Percentiles rank a stretch among this genome's conserved stretches.
Conservation (phyloP, 2,329 filamentous ascomycete species). For the Pezicula rhizophila region DNA sequence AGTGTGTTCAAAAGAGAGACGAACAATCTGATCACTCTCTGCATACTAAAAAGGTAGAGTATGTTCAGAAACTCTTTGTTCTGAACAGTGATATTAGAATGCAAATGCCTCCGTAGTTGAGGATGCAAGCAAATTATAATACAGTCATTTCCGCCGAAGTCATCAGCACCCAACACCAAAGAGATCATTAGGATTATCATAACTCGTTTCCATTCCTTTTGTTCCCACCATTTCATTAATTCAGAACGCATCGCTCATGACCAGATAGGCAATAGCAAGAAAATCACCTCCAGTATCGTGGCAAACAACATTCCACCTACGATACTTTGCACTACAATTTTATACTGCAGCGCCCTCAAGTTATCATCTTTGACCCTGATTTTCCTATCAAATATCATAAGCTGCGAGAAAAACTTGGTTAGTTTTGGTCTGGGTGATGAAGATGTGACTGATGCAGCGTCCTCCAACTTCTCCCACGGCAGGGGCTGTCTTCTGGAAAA, state of each 20-base stretch:
- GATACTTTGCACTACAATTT: slow-evolving; percentile 31
- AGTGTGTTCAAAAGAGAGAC: too few species aligned
- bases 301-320: not conserved
- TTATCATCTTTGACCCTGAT: slow-evolving; percentile 38
- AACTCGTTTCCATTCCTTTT: too few species aligned
- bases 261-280: slow-evolving; percentile 40
- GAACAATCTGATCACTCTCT: too few species aligned
- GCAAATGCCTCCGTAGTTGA: too few species aligned
- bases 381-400: slow-evolving; percentile 44
- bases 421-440: slow-evolving; percentile 7
- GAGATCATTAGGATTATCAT: too few species aligned
- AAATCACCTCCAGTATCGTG: slow-evolving; percentile 12
- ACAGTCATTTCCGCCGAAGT: too few species aligned
- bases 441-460: slow-evolving; percentile 16
- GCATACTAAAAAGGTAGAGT: too few species aligned
- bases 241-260: slow-evolving; percentile 16
- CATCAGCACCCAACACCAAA: too few species aligned
- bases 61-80: too few species aligned
- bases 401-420: slow-evolving; percentile 27
- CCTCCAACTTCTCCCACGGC: slow-evolving; percentile 43
- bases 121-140: too few species aligned
- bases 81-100: too few species aligned
- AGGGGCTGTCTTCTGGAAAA: slow-evolving; percentile 39
- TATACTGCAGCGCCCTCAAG: slow-evolving; percentile 36
- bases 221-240: too few species aligned